A percentile compares a stretch with the other conserved stretches of the same genome.
phyloP scores from a whole-genome alignment of 139 green algal genomes.

The Coccomyxa sp. region DNA sequence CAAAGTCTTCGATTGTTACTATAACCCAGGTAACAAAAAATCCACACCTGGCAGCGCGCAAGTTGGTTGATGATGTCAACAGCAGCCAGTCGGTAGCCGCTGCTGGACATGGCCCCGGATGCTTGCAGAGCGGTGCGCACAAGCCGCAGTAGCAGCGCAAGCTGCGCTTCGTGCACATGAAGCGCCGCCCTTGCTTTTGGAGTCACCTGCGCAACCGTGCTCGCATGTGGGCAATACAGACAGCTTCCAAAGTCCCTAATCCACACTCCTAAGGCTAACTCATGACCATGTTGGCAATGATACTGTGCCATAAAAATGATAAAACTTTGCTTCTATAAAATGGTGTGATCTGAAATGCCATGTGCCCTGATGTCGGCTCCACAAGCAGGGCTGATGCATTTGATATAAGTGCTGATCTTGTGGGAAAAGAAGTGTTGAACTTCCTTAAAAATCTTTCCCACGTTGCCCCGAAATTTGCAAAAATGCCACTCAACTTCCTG shows the following conservation, averaged over 20 bases:
- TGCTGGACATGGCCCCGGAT: constrained; percentile 7
- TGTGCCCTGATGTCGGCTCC: background rate
- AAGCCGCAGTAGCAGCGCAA: constrained; percentile 60
- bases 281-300: background rate
- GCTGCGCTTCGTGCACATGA: constrained; percentile 52
- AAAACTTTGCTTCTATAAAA: background rate
- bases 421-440: background rate
- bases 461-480: background rate
- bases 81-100: constrained; percentile 44
- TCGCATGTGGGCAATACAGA: background rate
- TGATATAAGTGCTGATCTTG: background rate
- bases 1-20: background rate
- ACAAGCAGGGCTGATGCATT: background rate
- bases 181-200: constrained; percentile 13
- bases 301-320: background rate
- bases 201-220: constrained; percentile 9
- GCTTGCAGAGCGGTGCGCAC: constrained; percentile 24
- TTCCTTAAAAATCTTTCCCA: background rate
- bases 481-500: background rate
- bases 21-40: background rate
- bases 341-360: background rate
- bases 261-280: too few species aligned
- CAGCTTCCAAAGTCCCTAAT: background rate
- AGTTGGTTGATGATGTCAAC: constrained; percentile 5
- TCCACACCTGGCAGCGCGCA: constrained; percentile 2